Base-by-base conservation (phyloP, 768 basidiomycete species). In the Pleurotus tuoliensis region DNA sequence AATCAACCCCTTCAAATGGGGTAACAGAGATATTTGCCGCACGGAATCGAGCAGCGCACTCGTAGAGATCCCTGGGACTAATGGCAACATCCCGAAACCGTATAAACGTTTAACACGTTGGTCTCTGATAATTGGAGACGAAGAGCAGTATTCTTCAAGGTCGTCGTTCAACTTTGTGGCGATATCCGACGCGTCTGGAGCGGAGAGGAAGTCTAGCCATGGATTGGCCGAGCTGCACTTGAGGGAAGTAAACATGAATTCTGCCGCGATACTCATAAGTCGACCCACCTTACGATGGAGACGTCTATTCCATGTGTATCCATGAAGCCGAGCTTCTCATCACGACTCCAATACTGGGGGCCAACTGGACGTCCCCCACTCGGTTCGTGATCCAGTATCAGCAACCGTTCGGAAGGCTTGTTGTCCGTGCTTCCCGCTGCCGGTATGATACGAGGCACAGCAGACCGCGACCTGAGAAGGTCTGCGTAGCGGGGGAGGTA, bases 161-260 rank as follows among this genome's bases (percentile, higher is more conserved):
- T 93, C 89, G 34, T 75, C 66, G 66, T 94, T 95, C 44, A 94
- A 75, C 49, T 86, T 79, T n/a, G 67, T 69, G 0, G 92, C 90
- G 15, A 94, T 78, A 11, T 67, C 65, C 48, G 80, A 76, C 7
- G 92, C 93, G 43, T 87, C 81, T 22, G 80, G 65, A 8, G 88
- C 81, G 4, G 86, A 69, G 20, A 95, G 79, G 65, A 94, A 94
- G 69, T 95, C 93, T 37, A 94, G 81, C 92, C 92, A 95, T 7
- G 92, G 93, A 64, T 95, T 94, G 24, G 92, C 92, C 22, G 89
- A 82, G 67, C 91, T 92, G 62, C 45, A 50, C 22, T 24, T 47
- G 25, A 39, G 40, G 20, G 46, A 50, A 30, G n/a, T 12, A 34
- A 27, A 58, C 47, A 61, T 43, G 56, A 43, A 30, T 9, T 20